These are phyloP conservation scores for Rhododendron griersonianum DNA, from an alignment of 148 eudicot species.

Conservation along the genomic window DNA sequence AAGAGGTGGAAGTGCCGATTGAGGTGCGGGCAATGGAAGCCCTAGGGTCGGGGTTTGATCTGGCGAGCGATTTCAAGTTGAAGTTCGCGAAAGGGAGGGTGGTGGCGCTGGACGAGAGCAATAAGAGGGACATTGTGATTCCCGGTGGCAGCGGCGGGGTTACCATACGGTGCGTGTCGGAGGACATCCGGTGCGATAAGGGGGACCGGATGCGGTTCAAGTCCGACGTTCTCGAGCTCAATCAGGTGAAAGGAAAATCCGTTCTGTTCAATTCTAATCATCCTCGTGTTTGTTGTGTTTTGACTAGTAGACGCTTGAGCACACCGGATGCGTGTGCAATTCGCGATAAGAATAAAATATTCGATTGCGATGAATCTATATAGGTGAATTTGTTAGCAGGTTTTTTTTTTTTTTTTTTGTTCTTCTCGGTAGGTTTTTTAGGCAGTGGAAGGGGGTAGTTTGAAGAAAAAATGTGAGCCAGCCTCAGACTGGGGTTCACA, in stretches of 20 bases:
- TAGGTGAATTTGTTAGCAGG: neutral
- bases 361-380: neutral
- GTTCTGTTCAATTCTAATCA: neutral
- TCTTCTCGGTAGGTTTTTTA: neutral
- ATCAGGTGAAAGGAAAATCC: conserved; percentile 51
- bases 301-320: neutral
- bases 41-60: conserved; percentile 83
- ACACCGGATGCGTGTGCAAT: neutral
- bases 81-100: conserved; percentile 76
- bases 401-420: neutral
- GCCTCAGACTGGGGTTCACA: neutral
- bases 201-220: conserved; percentile 88
- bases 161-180: conserved; percentile 52
- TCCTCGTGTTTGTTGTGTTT: neutral
- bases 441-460: too few relatives aligned
- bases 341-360: too few relatives aligned
- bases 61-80: conserved; percentile 76
- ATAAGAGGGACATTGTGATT: conserved; percentile 50
- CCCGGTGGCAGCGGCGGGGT: conserved; percentile 53
- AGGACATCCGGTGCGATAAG: conserved; percentile 76
- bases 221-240: conserved; percentile 84
- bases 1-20: conserved; percentile 30
- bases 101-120: conserved; percentile 54
- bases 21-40: conserved; percentile 61
- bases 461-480: neutral